Base-by-base conservation (phyloP, 2,329 filamentous ascomycete genomes). In the Aaosphaeria arxii region DNA sequence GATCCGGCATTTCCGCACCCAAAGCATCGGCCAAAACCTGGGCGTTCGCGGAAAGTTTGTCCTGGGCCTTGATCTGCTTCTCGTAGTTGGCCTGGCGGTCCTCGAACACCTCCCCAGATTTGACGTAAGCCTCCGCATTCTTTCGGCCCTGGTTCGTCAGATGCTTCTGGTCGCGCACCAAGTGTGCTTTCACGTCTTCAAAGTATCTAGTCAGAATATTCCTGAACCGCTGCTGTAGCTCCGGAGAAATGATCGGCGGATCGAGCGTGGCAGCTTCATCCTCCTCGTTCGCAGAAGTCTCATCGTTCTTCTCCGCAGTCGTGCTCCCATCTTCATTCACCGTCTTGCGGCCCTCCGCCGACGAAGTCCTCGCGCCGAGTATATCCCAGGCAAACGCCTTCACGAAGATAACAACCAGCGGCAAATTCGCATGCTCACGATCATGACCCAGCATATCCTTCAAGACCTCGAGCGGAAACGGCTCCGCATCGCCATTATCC, bases 311-410 rank as follows among this genome's bases (percentile, higher is more conserved):
- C 17, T 76, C 77, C n/a, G 74, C 64, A 40, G 78, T 83, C 4
- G 84, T 85, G 6, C 77, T 79, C 13, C 89, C 89, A 64, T 96
- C 90, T 46, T 90, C 89, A 52, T 90, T 88, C 7, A 92, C 85
- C 7, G 82, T 85, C 72, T 91, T 96, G 48, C 91, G 85, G n/a
- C 88, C 85, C 52, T 95, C 90, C 6, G 85, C 80, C 40, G 83
- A 83, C 9, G 82, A 74, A 30, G 84, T 74, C 61, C 86, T 91
- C 29, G 91, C 83, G 2, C 94, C 94, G 11, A 99, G 74, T 33
- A 97, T 83, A 72, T 99, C 95, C 91, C 92, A 99, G 54, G 88
- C 87, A 62, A 97, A 99, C 13, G 89, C 86, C 74, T 96, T 99
- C 57, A 96, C 91, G 64, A 99, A 99, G 11, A 95, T 81, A 44